Evolutionary conservation across 768 basidiomycete genomes (phyloP), one percentile per base, ranked within the genome.

Genomic region (Collybia sordida): DNA sequence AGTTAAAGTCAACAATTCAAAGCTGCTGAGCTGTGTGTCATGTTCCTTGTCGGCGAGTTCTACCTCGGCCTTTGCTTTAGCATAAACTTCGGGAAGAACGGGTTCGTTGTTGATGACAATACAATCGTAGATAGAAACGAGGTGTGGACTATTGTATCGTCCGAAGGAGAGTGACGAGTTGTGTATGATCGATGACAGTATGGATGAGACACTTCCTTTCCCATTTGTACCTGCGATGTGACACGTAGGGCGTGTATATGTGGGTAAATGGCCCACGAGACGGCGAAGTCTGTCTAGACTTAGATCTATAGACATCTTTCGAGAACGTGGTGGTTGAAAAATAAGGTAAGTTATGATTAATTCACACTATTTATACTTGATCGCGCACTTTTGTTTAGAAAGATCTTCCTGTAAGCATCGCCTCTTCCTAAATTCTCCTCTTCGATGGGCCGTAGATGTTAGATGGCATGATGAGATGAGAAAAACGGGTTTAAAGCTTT

Each of bases 201-300:
- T 73, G 4, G 87, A 86, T 1, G 93, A 85, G 11, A 96, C 92
- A 57, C 91, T 95, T 28, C 97, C 97, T 67, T 98, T 99, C 7
- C 96, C 96, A 68, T 99, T 98, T 0, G 97, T 99, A 0, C 97
- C 97, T 6, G 93, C 85, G 50, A 98, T 79, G 61, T 99, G 97
- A 28, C 90, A 74, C 0, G 93, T 92, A 0, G 93, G 96, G 2
- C 90, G 79, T 0, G 75, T 81, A 60, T 89, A 87, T 0, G 73
- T 68, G 0, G 81, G 83, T 4, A 96, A 68, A 57, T 75, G 59
- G 2, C 64, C 50, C 27, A 86, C 75, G 0, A 93, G 73, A 3
- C 50, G 64, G 37, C 63, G 59, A 31, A 92, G 74, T 6, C 86
- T 79, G 46, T 83, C 74, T 3, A 92, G 73, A 11, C 79, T 77